Evolutionary conservation across 2,329 filamentous ascomycete species (phyloP).

Genomic region (Monilinia fructicola): DNA sequence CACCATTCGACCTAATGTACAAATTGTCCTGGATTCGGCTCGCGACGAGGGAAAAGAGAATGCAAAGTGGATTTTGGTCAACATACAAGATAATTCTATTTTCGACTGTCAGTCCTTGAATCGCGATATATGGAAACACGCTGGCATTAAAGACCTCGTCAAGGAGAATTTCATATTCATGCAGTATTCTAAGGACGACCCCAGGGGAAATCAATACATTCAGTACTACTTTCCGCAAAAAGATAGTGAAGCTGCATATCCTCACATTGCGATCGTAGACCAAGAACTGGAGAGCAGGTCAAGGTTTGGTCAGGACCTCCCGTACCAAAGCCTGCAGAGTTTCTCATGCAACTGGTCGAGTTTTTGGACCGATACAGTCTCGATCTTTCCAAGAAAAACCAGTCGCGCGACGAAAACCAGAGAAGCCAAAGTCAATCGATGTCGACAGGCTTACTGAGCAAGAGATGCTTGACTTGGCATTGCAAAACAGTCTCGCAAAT

Average conservation of each 20-base stretch:
- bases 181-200: constrained; percentile 87
- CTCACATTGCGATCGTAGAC: constrained; percentile 93
- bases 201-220: constrained; percentile 74
- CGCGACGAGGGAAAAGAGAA: constrained; percentile 81
- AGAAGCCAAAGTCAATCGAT: constrained; percentile 67
- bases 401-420: constrained; percentile 74
- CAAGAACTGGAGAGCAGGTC: constrained; percentile 92
- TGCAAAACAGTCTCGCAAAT: constrained; percentile 79
- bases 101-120: constrained; percentile 96
- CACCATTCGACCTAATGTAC: constrained; percentile 87
- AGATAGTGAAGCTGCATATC: constrained; percentile 86
- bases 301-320: constrained; percentile 91
- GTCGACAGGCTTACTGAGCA: constrained; percentile 92
- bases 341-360: constrained; percentile 87
- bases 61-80: constrained; percentile 93
- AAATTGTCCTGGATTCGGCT: constrained; percentile 77
- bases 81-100: constrained; percentile 88
- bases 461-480: constrained; percentile 91
- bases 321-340: constrained; percentile 73
- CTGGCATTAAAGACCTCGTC: constrained; percentile 73
- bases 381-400: constrained; percentile 88
- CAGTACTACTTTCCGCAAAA: constrained; percentile 83
- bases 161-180: constrained; percentile 93
- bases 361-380: constrained; percentile 97
- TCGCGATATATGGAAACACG: constrained; percentile 92